phyloP scores from a whole-genome alignment of 2,329 filamentous ascomycete species.

The Apiospora marii region DNA sequence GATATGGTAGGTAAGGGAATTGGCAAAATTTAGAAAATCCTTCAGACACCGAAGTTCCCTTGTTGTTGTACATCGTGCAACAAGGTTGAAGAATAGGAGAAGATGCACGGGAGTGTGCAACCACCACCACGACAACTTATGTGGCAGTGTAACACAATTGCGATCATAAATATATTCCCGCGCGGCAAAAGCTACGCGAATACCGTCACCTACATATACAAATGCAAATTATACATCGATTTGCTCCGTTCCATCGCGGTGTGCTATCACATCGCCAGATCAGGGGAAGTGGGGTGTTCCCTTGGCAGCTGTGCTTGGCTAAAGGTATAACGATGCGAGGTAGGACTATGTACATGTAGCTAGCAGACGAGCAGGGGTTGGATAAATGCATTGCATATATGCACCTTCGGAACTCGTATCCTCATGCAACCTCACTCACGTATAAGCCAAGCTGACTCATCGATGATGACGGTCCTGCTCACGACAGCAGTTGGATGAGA shows the following conservation, averaged over 20 bases:
- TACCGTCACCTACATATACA: neutral
- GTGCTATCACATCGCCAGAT: neutral
- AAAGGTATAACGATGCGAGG: neutral
- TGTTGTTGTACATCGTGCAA: neutral
- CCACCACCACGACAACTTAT: neutral
- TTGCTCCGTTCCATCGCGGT: neutral
- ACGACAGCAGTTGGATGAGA: neutral
- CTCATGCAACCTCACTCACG: neutral
- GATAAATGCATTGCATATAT: conserved; percentile 14
- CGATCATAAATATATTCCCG: neutral
- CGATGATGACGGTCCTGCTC: neutral
- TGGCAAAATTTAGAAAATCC: neutral
- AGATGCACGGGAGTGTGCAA: neutral
- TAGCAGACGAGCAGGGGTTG: neutral
- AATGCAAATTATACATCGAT: neutral
- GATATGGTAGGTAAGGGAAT: neutral
- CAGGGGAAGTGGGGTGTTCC: conserved; percentile 7
- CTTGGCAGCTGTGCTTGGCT: conserved; percentile 4
- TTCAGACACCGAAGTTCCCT: too few species aligned
- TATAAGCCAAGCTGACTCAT: conserved; percentile 17
- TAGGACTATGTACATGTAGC: too few species aligned
- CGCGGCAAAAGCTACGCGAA: neutral
- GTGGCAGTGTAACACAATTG: neutral
- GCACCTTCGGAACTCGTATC: conserved; percentile 2
- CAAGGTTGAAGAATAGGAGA: neutral